Percentiles rank a stretch among this genome's conserved stretches.
These are phyloP conservation scores for Colletotrichum chrysophilum DNA, from an alignment of 2,329 filamentous ascomycete species.

Conservation along the genomic window DNA sequence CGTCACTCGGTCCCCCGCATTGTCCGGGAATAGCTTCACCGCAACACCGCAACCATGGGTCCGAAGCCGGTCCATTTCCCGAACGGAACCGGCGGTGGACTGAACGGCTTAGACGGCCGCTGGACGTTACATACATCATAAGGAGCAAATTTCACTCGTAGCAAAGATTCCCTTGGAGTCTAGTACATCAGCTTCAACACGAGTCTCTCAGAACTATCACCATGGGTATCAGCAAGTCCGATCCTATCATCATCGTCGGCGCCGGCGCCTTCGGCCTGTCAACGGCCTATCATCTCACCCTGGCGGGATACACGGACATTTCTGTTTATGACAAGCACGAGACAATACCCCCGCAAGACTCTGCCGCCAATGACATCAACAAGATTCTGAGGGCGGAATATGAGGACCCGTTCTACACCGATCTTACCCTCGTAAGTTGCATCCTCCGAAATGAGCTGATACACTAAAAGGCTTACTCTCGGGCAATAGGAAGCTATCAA, in stretches of 20 bases:
- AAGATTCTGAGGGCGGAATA: conserved; percentile 67
- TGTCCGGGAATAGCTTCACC: neutral
- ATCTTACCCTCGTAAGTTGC: conserved; percentile 53
- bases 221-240: conserved; percentile 26
- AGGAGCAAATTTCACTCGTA: neutral
- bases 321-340: conserved; percentile 50
- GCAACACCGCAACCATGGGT: neutral
- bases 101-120: neutral
- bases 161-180: neutral
- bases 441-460: neutral
- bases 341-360: conserved; percentile 47
- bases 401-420: conserved; percentile 60
- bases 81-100: neutral
- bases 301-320: conserved; percentile 48
- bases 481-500: conserved; percentile 50
- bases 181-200: neutral
- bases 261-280: conserved; percentile 57
- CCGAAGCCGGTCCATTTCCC: conserved; percentile 2
- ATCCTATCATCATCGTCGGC: conserved; percentile 43
- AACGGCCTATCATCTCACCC: conserved; percentile 50
- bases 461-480: neutral
- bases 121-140: conserved; percentile 1
- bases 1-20: neutral
- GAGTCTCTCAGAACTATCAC: neutral
- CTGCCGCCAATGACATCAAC: conserved; percentile 65